Conservation (phyloP, 495 filamentous ascomycete genomes). For the Pseudotulostoma volvatum region DNA sequence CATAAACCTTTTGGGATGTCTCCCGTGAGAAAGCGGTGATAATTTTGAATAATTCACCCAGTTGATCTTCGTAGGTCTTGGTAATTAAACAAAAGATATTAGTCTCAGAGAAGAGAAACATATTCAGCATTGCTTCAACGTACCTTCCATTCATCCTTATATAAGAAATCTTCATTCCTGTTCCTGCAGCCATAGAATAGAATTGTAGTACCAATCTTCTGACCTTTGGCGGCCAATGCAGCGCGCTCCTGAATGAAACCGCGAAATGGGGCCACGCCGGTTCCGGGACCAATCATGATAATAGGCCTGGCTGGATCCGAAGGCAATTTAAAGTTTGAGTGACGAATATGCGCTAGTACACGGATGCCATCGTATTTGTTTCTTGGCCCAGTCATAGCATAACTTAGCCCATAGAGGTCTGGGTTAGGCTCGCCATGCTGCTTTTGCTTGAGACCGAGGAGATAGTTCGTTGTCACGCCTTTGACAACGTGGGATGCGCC, state of each 20-base stretch:
- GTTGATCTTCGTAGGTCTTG: constrained; percentile 67
- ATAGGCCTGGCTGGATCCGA: constrained; percentile 88
- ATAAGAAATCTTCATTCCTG: constrained; percentile 74
- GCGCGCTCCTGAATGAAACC: constrained; percentile 90
- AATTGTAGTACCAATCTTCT: constrained; percentile 75
- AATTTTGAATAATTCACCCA: constrained; percentile 76
- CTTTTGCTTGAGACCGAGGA: constrained; percentile 91
- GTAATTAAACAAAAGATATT: constrained; percentile 6
- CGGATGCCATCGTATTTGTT: constrained; percentile 97
- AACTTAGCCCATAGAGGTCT: constrained; percentile 73
- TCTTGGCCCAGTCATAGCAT: constrained; percentile 75
- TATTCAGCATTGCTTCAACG: constrained; percentile 14
- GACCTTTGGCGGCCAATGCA: constrained; percentile 59
- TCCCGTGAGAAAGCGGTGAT: constrained; percentile 92
- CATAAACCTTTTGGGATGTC: constrained; percentile 70
- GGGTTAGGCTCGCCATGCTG: constrained; percentile 82
- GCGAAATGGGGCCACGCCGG: constrained; percentile 91
- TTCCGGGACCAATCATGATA: constrained; percentile 92
- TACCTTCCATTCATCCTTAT: constrained; percentile 87
- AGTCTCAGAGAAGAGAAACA: background rate
- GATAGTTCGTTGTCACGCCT: constrained; percentile 94
- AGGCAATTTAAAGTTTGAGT: constrained; percentile 98
- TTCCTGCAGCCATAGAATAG: constrained; percentile 93
- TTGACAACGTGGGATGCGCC: constrained; percentile 69
- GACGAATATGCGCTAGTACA: constrained; percentile 86